Evolutionary conservation across 202 grass and related monocot genomes (phyloP), one percentile per base, ranked within the genome.

Genomic region (Dendrocalamus latiflorus): DNA sequence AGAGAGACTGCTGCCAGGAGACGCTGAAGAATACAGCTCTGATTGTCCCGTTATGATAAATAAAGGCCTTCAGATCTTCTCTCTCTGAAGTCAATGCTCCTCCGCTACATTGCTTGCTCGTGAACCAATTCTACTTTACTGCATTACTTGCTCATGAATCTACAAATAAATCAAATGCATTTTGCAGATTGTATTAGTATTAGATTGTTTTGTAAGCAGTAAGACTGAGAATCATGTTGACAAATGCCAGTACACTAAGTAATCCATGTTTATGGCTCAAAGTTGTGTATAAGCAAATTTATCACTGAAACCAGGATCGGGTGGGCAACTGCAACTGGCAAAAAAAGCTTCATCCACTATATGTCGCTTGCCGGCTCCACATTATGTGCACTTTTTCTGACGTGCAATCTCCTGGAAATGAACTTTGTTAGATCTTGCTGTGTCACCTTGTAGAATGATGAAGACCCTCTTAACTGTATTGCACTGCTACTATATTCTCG

Each of bases 1-100:
- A 86, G 92, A 57, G 95, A 93, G 74, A 98, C 92, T 64, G 92
- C 95, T 48, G 90, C 92, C 39, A 84, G 95, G 56, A 89, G 88
- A 74, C 90, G 92, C 71, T 93, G 76, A 90, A 69, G 67, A 56
- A 22, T 36, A 33, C 63, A 79, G 34, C 13, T 61, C 26, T 28
- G 16, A 67, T 20, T 25, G 38, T 70, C 53, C 25, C 28, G 14
- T 82, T 65, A 26, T 69, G 36, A 43, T 9, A 38, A 83, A 70
- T 84, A 81, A 85, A 60, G 44, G 34, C 54, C 36, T 81, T 36
- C 26, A 8, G 21, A 70, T 48, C 60, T 70, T 84, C 61, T 47
- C 8, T 50, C 17, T 50, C 15, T 41, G 51, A 68, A 48, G 44
- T 18, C 42, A 21, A 68, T 18, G 15, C 53, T 83, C 53, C 9